These are phyloP conservation scores for Aspergillus cejpii DNA, from an alignment of 2,329 filamentous ascomycete genomes.

Conservation along the genomic window DNA sequence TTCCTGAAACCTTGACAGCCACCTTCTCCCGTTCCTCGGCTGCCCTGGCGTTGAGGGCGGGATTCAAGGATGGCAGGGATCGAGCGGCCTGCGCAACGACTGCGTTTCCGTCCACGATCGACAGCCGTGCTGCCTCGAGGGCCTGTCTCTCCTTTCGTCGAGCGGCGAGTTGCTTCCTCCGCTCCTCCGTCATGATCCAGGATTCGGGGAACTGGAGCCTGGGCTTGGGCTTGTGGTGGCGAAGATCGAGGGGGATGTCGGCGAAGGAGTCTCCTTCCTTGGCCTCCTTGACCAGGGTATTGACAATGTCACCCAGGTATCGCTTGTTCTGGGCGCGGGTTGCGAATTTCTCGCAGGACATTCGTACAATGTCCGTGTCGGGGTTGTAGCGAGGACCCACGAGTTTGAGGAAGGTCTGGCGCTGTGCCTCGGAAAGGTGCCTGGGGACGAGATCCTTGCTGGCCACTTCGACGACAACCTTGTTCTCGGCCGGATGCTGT, in stretches of 20 bases:
- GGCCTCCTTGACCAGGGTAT: slow-evolving; percentile 65
- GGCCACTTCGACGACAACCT: slow-evolving; percentile 88
- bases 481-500: slow-evolving; percentile 79
- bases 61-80: slow-evolving; percentile 30
- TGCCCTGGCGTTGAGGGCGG: slow-evolving; percentile 20
- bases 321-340: slow-evolving; percentile 94
- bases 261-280: slow-evolving; percentile 78
- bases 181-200: slow-evolving; percentile 71
- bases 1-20: slow-evolving; percentile 13
- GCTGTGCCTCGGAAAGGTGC: slow-evolving; percentile 60
- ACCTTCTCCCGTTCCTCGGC: slow-evolving; percentile 20
- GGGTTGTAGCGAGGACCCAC: slow-evolving; percentile 83
- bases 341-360: slow-evolving; percentile 83
- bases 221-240: slow-evolving; percentile 68
- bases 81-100: slow-evolving; percentile 33
- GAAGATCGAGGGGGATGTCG: slow-evolving; percentile 81
- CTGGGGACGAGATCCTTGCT: slow-evolving; percentile 59
- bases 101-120: slow-evolving; percentile 50
- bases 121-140: slow-evolving; percentile 52
- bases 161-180: slow-evolving; percentile 59
- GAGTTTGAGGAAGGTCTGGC: slow-evolving; percentile 78
- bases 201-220: slow-evolving; percentile 68
- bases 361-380: slow-evolving; percentile 69
- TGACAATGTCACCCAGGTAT: slow-evolving; percentile 75
- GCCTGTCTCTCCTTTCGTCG: slow-evolving; percentile 49